Evolutionary conservation across 371 early-diverging fungal species (phyloP), one percentile per base, ranked within the genome.

Genomic region (Mortierella sp.): DNA sequence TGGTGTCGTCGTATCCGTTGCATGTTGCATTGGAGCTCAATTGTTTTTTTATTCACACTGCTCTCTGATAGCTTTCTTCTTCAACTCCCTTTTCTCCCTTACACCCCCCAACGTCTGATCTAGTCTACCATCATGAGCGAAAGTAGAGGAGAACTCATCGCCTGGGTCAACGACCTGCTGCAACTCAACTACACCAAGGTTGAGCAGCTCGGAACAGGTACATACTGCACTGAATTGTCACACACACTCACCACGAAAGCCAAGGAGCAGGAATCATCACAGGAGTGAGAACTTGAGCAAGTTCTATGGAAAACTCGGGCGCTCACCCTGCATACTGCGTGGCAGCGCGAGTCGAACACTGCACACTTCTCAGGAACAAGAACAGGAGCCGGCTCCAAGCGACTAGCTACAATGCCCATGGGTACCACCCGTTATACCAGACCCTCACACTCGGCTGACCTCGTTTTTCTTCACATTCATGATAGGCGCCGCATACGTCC

Each of bases 141-240:
- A 83, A 91, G 91, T 64, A 86, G 97, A 79, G 91, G 87, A 49
- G 96, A 96, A 73, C 87, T 98, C 43, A 80, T 98, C 34, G 89
- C 88, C 19, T 97, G 98, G 98, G 60, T 96, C 60, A 98, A 97
- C 76, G 95, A 95, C 61, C 87, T 97, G 38, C 83, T 94, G 50
- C 93, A 93, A 62, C 82, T 94, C 55, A 92, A 87, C 72, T 93
- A 93, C 81, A 93, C 94, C 55, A 96, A 96, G 74, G 84, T 98
- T 19, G 97, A 98, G 81, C 96, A 96, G 72, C 90, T 92, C 42
- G 97, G 98, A 50, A 91, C 95, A 72, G 95, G 95, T 92, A 89
- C 49, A 23, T 34, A 34, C 10, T 34, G 8, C 28, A 52, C 27
- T 7, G 86, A 59, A 60, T 59, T 27, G 19, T 43, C 51, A 39